A percentile compares a stretch with the other conserved stretches of the same genome.
Conservation (phyloP, 129 eudicot genomes). For the Smallanthus sonchifolius region DNA sequence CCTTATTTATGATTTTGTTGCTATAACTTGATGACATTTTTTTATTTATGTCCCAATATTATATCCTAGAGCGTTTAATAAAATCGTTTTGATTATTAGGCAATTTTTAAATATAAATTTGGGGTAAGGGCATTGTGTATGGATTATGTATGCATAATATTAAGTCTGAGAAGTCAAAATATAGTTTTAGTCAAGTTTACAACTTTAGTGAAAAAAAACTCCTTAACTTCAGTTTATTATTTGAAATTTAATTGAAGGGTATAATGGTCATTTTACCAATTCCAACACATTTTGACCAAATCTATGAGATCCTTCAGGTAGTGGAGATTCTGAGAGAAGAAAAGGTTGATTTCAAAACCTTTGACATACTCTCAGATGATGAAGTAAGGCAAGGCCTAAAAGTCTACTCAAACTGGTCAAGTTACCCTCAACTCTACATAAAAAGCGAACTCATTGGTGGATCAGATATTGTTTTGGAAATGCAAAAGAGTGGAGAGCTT, state of each 20-base stretch:
- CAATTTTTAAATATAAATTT: not conserved
- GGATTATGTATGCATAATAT: not conserved
- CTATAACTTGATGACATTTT: not conserved
- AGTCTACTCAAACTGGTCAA: constrained; percentile 92
- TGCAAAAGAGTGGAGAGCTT: constrained; percentile 99
- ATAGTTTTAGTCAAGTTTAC: not conserved
- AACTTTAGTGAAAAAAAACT: not conserved
- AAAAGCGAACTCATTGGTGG: constrained; percentile 90
- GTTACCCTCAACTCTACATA: constrained; percentile 94
- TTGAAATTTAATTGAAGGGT: not conserved
- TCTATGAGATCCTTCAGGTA: constrained; percentile 30
- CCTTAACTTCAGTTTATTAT: not conserved
- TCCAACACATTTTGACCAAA: not conserved
- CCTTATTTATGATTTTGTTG: not conserved
- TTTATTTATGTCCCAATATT: not conserved
- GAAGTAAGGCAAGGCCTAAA: constrained; percentile 96
- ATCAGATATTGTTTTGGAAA: constrained; percentile 88
- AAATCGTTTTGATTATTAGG: not conserved
- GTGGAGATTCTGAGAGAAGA: constrained; percentile 77
- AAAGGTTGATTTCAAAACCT: constrained; percentile 65
- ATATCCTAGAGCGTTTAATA: not conserved
- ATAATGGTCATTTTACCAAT: not conserved
- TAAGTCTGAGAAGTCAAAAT: not conserved
- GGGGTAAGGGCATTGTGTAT: not conserved
- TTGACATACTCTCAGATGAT: constrained; percentile 73